phyloP scores from a whole-genome alignment of 345 rosid genomes.

The Eucalyptus virginea region DNA sequence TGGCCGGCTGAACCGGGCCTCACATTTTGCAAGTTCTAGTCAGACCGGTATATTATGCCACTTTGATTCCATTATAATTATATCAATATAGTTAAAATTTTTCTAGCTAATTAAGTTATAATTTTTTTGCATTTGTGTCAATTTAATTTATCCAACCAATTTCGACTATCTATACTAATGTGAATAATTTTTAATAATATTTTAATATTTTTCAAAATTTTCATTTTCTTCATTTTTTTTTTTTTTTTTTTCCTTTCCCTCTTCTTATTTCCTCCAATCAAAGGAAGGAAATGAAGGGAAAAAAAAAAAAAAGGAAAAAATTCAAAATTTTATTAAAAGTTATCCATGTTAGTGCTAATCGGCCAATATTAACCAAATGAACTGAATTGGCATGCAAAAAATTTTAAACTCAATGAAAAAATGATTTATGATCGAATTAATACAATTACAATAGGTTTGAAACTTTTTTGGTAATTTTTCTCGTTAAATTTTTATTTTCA shows the following conservation, averaged over 20 bases:
- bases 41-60: fast-evolving
- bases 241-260: too few relatives aligned
- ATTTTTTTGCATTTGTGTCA: fast-evolving
- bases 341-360: fast-evolving
- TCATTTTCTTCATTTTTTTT: too few relatives aligned
- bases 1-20: neutral
- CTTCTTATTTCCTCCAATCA: too few relatives aligned
- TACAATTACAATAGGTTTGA: fast-evolving
- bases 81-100: too few relatives aligned
- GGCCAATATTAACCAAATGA: fast-evolving
- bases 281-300: too few relatives aligned
- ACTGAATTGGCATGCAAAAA: fast-evolving
- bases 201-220: too few relatives aligned
- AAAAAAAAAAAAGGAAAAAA: too few relatives aligned
- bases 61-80: fast-evolving
- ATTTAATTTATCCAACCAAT: too few relatives aligned
- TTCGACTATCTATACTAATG: fast-evolving
- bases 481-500: neutral
- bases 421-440: fast-evolving
- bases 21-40: neutral
- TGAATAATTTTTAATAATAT: too few relatives aligned
- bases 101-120: too few relatives aligned
- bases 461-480: too few relatives aligned
- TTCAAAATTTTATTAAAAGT: too few relatives aligned
- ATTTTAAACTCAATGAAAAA: fast-evolving